A percentile compares a stretch with the other conserved stretches of the same genome.
Evolutionary conservation across 1,284 basidiomycete species (phyloP).

Genomic region (Apiotrichum sp.): DNA sequence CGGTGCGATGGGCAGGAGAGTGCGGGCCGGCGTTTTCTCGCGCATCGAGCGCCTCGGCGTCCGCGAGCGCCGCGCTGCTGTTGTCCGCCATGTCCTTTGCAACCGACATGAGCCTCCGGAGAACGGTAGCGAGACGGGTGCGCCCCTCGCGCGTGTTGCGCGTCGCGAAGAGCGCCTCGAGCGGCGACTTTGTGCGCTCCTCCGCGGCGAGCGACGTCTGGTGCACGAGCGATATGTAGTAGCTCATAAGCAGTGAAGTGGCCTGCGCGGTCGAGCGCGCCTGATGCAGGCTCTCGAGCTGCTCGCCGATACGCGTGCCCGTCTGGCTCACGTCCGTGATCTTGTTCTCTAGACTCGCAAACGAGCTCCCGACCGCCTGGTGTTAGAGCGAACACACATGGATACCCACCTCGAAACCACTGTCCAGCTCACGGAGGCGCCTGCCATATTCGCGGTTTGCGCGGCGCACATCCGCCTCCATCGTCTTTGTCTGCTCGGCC

Average conservation of each 20-base stretch:
- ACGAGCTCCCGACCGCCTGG: conserved; percentile 74
- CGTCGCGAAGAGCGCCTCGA: conserved; percentile 48
- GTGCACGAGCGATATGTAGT: conserved; percentile 86
- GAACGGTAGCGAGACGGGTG: conserved; percentile 78
- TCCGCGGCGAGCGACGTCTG: conserved; percentile 59
- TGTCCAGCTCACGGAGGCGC: conserved; percentile 84
- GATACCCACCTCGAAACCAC: conserved; percentile 69
- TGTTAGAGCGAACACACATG: neutral
- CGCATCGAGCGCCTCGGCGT: conserved; percentile 50
- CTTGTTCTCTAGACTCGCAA: conserved; percentile 71
- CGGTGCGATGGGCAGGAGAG: conserved; percentile 1
- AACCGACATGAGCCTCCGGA: conserved; percentile 80
- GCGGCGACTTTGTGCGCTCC: conserved; percentile 20
- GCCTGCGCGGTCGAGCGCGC: conserved; percentile 89
- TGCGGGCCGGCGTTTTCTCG: conserved; percentile 15
- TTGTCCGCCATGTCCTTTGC: conserved; percentile 64
- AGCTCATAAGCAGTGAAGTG: conserved; percentile 88
- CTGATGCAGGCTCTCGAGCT: conserved; percentile 89
- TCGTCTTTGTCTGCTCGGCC: conserved; percentile 76
- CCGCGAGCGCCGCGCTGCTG: conserved; percentile 52
- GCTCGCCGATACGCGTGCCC: conserved; percentile 92
- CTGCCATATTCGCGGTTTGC: conserved; percentile 91
- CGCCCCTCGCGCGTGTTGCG: conserved; percentile 70
- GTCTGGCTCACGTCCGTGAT: conserved; percentile 93
- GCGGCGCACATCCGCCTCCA: conserved; percentile 83